phyloP scores from a whole-genome alignment of 1,139 yeast species.

The Hyphopichia khmerensis region DNA sequence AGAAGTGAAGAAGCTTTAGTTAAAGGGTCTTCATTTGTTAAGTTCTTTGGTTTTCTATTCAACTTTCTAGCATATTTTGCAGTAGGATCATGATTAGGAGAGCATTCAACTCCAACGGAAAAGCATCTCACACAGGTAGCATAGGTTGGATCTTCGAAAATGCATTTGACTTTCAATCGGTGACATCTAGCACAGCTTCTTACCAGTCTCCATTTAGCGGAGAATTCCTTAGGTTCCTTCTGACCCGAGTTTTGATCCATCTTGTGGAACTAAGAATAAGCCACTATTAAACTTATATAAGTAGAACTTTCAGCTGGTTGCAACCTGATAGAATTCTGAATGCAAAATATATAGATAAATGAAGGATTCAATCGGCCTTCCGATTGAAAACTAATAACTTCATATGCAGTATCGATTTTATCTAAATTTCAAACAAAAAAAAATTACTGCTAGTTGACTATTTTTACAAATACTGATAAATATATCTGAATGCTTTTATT shows the following conservation, averaged over 20 bases:
- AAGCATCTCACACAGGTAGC: conserved; percentile 48
- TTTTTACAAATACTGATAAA: not conserved
- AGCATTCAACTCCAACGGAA: conserved; percentile 44
- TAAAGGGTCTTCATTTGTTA: conserved; percentile 12
- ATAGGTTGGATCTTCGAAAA: conserved; percentile 46
- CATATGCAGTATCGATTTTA: no score
- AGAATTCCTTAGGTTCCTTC: not conserved
- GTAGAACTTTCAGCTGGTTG: no score
- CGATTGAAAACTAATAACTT: not conserved
- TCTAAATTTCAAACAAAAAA: no score
- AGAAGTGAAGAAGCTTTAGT: conserved; percentile 12
- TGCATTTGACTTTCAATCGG: conserved; percentile 54
- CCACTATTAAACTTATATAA: no score
- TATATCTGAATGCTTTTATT: not conserved
- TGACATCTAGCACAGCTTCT: conserved; percentile 61
- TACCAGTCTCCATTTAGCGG: conserved; percentile 40
- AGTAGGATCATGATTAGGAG: conserved; percentile 50
- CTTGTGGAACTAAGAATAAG: no score
- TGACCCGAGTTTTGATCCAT: not conserved
- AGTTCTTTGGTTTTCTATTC: conserved; percentile 10
- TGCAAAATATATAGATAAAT: no score
- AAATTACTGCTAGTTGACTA: no score
- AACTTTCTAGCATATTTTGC: conserved; percentile 26
- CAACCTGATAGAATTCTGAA: no score
- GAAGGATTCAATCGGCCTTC: not conserved